A percentile compares a stretch with the other conserved stretches of the same genome.
Evolutionary conservation across 176 grass and related monocot species (phyloP).

Genomic region (Aegilops longissima): DNA sequence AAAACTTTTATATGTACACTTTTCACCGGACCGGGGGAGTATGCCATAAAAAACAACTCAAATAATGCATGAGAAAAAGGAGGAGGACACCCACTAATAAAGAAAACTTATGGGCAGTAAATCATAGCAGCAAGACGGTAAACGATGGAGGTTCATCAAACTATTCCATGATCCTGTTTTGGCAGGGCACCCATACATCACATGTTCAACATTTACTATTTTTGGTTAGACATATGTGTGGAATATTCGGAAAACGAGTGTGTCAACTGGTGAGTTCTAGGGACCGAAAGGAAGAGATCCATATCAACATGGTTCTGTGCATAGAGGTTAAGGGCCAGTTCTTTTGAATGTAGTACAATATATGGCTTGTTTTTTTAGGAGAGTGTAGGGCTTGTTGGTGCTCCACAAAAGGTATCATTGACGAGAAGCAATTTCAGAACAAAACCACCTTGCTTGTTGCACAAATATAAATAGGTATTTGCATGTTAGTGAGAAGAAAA

Average conservation of each 20-base stretch:
- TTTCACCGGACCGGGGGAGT: no score
- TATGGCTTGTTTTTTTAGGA: slow-evolving; percentile 25
- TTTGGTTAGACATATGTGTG: slow-evolving; percentile 23
- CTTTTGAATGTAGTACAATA: neutral
- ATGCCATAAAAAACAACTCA: neutral
- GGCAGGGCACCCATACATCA: neutral
- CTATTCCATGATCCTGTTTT: neutral
- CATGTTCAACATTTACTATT: neutral
- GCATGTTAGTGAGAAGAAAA: neutral
- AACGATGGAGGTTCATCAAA: neutral
- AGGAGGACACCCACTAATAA: neutral
- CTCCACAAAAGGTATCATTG: neutral
- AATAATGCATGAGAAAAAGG: neutral
- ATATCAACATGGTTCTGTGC: slow-evolving; percentile 21
- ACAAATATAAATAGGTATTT: neutral
- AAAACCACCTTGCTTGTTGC: slow-evolving; percentile 28
- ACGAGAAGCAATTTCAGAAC: slow-evolving; percentile 13
- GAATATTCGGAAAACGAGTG: neutral
- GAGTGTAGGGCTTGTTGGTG: slow-evolving; percentile 32
- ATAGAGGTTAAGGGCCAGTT: neutral
- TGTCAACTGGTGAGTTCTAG: neutral
- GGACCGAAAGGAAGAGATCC: slow-evolving; percentile 4
- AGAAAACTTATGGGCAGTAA: no score
- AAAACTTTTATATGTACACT: no score
- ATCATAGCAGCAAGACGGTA: no score